Conservation (phyloP, 176 grass and related monocot genomes). For the Leersia perrieri region DNA sequence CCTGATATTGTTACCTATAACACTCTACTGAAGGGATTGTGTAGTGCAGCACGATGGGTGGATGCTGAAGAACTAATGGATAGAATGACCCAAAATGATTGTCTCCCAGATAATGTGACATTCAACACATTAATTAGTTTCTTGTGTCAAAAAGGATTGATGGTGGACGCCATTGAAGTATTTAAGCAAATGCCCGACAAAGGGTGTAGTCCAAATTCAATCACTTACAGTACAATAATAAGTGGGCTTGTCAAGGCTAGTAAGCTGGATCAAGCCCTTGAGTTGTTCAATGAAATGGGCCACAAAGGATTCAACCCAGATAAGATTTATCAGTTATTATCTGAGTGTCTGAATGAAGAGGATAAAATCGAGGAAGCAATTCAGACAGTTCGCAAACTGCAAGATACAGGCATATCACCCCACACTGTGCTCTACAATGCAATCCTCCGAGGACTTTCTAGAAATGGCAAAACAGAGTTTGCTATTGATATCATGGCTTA, state of each 20-base stretch:
- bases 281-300: constrained; percentile 70
- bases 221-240: constrained; percentile 60
- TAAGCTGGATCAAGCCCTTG: constrained; percentile 40
- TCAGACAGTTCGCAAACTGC: constrained; percentile 40
- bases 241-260: constrained; percentile 48
- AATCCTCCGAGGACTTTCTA: constrained; percentile 54
- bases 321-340: constrained; percentile 51
- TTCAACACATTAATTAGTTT: constrained; percentile 59
- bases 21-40: constrained; percentile 56
- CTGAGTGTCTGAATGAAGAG: constrained; percentile 45
- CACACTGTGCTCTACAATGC: constrained; percentile 55
- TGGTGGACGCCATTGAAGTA: constrained; percentile 38
- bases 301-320: constrained; percentile 58
- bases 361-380: constrained; percentile 47
- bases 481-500: constrained; percentile 60
- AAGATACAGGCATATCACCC: constrained; percentile 44
- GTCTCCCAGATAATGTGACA: constrained; percentile 39
- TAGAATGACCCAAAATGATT: constrained; percentile 24
- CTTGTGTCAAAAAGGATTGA: constrained; percentile 55
- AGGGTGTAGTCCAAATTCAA: constrained; percentile 52
- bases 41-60: constrained; percentile 24
- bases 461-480: constrained; percentile 49
- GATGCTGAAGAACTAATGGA: constrained; percentile 24
- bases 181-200: constrained; percentile 56
- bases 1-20: constrained; percentile 65